Conservation (phyloP, 2,329 filamentous ascomycete species). For the Verticillium nonalfalfae region DNA sequence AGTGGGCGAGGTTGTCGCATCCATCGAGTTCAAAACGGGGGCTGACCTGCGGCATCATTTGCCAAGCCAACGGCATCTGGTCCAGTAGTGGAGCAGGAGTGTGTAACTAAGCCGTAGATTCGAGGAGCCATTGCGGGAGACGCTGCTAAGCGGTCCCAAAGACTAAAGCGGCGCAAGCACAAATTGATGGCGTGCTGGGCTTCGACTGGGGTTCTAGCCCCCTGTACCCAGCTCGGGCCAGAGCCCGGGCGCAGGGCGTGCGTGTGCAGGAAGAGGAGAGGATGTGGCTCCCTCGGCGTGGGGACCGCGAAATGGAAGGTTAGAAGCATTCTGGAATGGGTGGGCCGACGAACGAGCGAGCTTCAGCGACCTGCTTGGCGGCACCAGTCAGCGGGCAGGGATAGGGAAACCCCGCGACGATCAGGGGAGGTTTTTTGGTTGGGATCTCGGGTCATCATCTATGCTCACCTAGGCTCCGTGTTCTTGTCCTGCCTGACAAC, state of each 20-base stretch:
- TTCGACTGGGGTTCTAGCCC: background rate
- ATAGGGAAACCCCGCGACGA: background rate
- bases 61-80: too few species aligned
- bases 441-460: background rate
- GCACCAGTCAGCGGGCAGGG: background rate
- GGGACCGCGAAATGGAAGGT: background rate
- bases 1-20: too few species aligned
- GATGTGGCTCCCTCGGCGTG: background rate
- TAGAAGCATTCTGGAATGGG: background rate
- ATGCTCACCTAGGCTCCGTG: background rate
- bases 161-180: background rate
- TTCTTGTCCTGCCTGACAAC: background rate
- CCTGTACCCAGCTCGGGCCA: background rate
- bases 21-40: too few species aligned
- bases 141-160: too few species aligned
- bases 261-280: background rate
- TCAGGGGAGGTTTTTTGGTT: background rate
- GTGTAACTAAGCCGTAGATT: too few species aligned
- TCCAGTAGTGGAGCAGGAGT: too few species aligned
- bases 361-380: too few species aligned
- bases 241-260: background rate
- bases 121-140: too few species aligned
- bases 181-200: background rate
- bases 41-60: too few species aligned
- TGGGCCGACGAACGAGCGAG: background rate